A percentile compares a stretch with the other conserved stretches of the same genome.
phyloP scores from a whole-genome alignment of 1,284 basidiomycete genomes.

The Fomes fomentarius region DNA sequence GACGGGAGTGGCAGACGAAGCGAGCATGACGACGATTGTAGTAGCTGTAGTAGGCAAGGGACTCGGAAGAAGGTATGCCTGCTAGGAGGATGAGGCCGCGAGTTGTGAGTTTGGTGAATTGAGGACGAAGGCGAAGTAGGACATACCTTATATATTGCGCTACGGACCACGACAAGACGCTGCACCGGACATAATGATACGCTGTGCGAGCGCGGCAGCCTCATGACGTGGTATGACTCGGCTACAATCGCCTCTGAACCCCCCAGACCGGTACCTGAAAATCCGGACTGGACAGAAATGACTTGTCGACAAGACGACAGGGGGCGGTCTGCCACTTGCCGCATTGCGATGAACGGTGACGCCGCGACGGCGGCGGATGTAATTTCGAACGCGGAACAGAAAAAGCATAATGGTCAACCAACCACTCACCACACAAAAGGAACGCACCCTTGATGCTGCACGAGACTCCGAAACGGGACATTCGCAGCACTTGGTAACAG shows the following conservation, averaged over 20 bases:
- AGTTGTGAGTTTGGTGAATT: conserved; percentile 1
- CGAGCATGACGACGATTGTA: conserved; percentile 6
- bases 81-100: not conserved
- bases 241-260: conserved; percentile 4
- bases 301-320: conserved; percentile 24
- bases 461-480: not conserved
- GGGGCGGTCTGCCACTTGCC: conserved; percentile 11
- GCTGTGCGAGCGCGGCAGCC: conserved; percentile 11
- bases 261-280: conserved; percentile 22
- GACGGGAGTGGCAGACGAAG: conserved; percentile 10
- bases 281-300: conserved; percentile 19
- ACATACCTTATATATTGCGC: conserved; percentile 17
- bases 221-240: conserved; percentile 25
- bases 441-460: not conserved
- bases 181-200: conserved; percentile 15
- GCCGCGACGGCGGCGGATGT: conserved; percentile 1
- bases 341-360: conserved; percentile 19
- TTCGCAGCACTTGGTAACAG: conserved; percentile 16
- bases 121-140: conserved; percentile 7
- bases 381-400: conserved; percentile 1
- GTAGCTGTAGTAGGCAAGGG: not conserved
- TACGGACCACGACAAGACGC: conserved; percentile 11
- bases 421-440: not conserved
- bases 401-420: not conserved
- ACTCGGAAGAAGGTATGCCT: not conserved